Evolutionary conservation across 2,329 filamentous ascomycete species (phyloP).

Genomic region (Arthrobotrys sphaeroides): DNA sequence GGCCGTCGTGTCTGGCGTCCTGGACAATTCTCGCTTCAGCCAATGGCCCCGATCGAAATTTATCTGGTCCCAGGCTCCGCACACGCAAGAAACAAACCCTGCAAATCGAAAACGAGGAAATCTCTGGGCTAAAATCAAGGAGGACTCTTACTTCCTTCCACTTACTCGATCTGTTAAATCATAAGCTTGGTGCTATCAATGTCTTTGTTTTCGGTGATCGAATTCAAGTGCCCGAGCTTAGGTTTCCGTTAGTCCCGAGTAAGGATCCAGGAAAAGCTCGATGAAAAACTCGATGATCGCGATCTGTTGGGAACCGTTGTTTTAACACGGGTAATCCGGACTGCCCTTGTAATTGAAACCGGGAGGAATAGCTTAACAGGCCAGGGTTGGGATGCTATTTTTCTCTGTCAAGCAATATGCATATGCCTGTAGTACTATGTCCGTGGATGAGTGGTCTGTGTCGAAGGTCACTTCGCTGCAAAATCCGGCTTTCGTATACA

Average conservation of each 20-base stretch:
- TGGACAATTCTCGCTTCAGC: constrained; percentile 52
- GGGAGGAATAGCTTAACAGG: not conserved
- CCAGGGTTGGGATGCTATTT: constrained; percentile 1
- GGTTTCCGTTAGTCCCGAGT: not conserved
- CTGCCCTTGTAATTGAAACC: constrained; percentile 12
- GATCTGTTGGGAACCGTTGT: not conserved
- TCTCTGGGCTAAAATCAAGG: constrained; percentile 38
- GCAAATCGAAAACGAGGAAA: constrained; percentile 51
- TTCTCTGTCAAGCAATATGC: not conserved
- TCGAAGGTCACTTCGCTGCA: not conserved
- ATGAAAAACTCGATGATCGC: not conserved
- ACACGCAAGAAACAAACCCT: constrained; percentile 13
- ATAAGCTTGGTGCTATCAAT: too few species aligned
- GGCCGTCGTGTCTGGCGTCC: constrained; percentile 23
- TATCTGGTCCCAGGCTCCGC: constrained; percentile 14
- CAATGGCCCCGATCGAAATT: constrained; percentile 52
- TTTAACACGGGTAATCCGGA: constrained; percentile 14
- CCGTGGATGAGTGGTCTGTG: too few species aligned
- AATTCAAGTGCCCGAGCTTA: constrained; percentile 16
- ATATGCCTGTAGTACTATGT: too few species aligned
- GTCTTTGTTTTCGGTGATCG: constrained; percentile 41
- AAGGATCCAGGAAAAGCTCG: too few species aligned
- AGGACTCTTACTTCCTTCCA: constrained; percentile 19
- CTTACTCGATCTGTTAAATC: constrained; percentile 42
- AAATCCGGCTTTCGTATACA: constrained; percentile 7